Conservation (phyloP, 441 rosid species). For the Pelargonium fulgidum region DNA sequence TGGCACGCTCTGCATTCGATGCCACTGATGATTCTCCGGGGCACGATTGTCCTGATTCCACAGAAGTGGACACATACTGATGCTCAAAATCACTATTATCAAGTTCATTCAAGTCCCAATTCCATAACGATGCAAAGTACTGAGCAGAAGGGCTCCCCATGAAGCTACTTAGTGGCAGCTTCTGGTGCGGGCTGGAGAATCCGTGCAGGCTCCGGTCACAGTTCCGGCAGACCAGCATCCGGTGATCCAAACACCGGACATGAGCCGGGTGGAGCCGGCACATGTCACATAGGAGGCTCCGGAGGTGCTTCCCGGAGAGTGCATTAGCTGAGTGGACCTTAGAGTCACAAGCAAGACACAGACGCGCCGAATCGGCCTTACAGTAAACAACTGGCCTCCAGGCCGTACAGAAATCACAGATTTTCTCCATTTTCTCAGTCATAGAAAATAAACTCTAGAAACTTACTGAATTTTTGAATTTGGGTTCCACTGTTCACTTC, state of each 20-base stretch:
- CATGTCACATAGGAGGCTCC: slow-evolving; percentile 60
- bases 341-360: slow-evolving; percentile 76
- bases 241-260: slow-evolving; percentile 33
- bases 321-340: slow-evolving; percentile 91
- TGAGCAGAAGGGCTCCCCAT: slow-evolving; percentile 69
- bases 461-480: not conserved
- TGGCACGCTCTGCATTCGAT: slow-evolving; percentile 23
- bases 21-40: slow-evolving; percentile 22
- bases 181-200: slow-evolving; percentile 42
- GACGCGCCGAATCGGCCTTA: slow-evolving; percentile 68
- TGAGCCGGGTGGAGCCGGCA: slow-evolving; percentile 32
- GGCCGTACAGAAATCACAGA: slow-evolving; percentile 65
- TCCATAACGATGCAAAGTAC: slow-evolving; percentile 60
- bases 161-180: slow-evolving; percentile 43
- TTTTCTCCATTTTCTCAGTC: slow-evolving; percentile 49
- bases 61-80: slow-evolving; percentile 22
- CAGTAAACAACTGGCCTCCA: slow-evolving; percentile 69
- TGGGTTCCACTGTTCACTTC: not conserved
- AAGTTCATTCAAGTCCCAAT: slow-evolving; percentile 44
- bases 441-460: not conserved
- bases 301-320: slow-evolving; percentile 64
- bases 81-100: slow-evolving; percentile 16
- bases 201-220: slow-evolving; percentile 55
- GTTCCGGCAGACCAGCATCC: slow-evolving; percentile 48
- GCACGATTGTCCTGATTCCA: slow-evolving; percentile 24